phyloP scores from a whole-genome alignment of 495 filamentous ascomycete genomes.

The Astrothelium subdiscretum region DNA sequence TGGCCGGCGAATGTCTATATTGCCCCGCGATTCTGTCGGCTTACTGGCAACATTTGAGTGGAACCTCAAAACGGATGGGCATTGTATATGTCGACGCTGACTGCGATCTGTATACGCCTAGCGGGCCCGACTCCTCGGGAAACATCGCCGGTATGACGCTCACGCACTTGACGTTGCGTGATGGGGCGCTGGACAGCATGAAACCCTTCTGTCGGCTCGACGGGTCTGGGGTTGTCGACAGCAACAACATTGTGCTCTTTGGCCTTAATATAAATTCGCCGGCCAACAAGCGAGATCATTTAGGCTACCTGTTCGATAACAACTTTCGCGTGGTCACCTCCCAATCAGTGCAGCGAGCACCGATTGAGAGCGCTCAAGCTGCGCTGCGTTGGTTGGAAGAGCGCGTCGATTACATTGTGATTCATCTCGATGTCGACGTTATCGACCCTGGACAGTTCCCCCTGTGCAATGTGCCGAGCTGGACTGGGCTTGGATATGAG shows the following conservation, averaged over 20 bases:
- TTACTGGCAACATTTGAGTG: slow-evolving; percentile 3
- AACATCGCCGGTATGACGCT: slow-evolving; percentile 16
- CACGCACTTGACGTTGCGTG: slow-evolving; percentile 11
- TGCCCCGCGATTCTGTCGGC: slow-evolving; percentile 11
- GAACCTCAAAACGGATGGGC: slow-evolving; percentile 9
- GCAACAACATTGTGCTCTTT: slow-evolving; percentile 14
- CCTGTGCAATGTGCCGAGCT: slow-evolving; percentile 11
- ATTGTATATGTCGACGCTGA: slow-evolving; percentile 13
- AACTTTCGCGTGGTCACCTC: slow-evolving; percentile 12
- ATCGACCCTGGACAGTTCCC: slow-evolving; percentile 11
- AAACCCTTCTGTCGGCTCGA: slow-evolving; percentile 8
- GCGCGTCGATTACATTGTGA: slow-evolving; percentile 9
- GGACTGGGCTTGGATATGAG: slow-evolving; percentile 8
- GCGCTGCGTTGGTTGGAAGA: slow-evolving; percentile 9
- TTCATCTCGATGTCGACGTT: slow-evolving; percentile 12
- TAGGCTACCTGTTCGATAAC: slow-evolving; percentile 14
- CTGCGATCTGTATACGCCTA: slow-evolving; percentile 8
- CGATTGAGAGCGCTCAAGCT: not conserved
- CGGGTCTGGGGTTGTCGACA: slow-evolving; percentile 9
- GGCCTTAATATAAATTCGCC: slow-evolving; percentile 8
- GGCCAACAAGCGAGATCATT: slow-evolving; percentile 10
- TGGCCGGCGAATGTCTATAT: slow-evolving; percentile 10
- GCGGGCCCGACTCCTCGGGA: slow-evolving; percentile 8
- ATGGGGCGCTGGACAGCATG: slow-evolving; percentile 14
- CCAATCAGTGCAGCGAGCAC: slow-evolving; percentile 4